Evolutionary conservation across 495 filamentous ascomycete species (phyloP).

Genomic region (Aspergillus ellipticus): DNA sequence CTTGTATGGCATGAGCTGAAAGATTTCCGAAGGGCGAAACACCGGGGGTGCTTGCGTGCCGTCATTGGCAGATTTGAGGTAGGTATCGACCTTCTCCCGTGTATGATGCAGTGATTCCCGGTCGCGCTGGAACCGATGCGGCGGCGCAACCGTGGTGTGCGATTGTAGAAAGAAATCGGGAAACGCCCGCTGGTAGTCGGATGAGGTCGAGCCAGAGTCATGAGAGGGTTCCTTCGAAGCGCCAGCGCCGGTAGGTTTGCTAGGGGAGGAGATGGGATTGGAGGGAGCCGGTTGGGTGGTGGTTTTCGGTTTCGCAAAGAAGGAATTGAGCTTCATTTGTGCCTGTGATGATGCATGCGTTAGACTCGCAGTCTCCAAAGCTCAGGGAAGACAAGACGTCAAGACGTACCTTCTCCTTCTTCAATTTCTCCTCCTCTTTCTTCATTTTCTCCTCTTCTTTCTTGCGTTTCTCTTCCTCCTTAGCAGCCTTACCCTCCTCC

Average conservation of each 20-base stretch:
- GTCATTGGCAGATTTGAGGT: constrained; percentile 26
- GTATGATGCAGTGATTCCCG: constrained; percentile 46
- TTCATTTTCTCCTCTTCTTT: constrained; percentile 56
- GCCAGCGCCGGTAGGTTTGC: constrained; percentile 4
- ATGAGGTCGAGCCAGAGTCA: constrained; percentile 24
- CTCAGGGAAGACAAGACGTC: constrained; percentile 14
- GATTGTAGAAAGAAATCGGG: constrained; percentile 72
- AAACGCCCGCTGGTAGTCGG: constrained; percentile 70
- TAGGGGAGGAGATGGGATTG: constrained; percentile 22
- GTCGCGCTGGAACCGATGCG: constrained; percentile 52
- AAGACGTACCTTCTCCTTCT: constrained; percentile 60
- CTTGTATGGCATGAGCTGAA: constrained; percentile 54
- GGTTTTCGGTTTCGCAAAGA: constrained; percentile 51
- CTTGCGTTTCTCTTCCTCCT: constrained; percentile 24
- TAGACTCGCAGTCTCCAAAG: background rate
- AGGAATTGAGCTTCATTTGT: constrained; percentile 58
- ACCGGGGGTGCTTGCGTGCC: constrained; percentile 17
- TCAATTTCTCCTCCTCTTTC: constrained; percentile 57
- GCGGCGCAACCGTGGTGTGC: constrained; percentile 58
- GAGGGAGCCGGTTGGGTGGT: constrained; percentile 20
- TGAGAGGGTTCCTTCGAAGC: constrained; percentile 12
- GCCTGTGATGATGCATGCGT: constrained; percentile 41
- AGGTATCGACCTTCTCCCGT: constrained; percentile 47
- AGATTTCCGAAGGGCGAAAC: constrained; percentile 55
- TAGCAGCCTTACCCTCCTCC: constrained; percentile 57